Base-by-base conservation (phyloP, 2,329 filamentous ascomycete species). In the Colletotrichum sp. region DNA sequence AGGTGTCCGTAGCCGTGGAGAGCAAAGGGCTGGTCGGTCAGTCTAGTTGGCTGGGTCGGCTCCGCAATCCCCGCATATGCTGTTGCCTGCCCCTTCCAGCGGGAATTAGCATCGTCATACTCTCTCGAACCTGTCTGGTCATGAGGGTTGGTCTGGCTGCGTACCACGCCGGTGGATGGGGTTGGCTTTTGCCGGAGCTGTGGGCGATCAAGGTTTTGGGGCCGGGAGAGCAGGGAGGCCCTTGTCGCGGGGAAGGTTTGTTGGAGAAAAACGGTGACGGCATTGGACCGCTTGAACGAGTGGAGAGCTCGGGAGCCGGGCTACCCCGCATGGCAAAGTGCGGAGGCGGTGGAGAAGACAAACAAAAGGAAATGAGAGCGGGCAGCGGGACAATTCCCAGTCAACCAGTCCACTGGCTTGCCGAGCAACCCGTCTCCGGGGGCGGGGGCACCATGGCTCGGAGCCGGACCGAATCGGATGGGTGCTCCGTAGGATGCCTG, bases 211-310 rank as follows among this genome's bases (percentile, higher is more conserved):
- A 76, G 73, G 69, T 64, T 72, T 49, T 63, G 57, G 32, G 16
- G 57, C 57, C 39, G 69, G 57, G 18, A 13, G 21, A 18, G 34
- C 64, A 55, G 44, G 44, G 44, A 15, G 69, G 39, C 36, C 39
- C 34, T 64, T 57, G 36, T 62, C 10, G n/a, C 59, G 59, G 39
- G 72, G 60, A 71, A 24, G 32, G 44, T 28, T 65, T 30, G 7
- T 57, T 57, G 49, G 62, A 52, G 69, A 32, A 49, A 30, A 30
- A 16, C n/a, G 63, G 28, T 64, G 63, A 76, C 69, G 69, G 69
- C 64, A 76, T 76, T 76, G 73, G 73, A 24, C 63, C 73, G 73
- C 73, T 76, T 76, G 73, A 76, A 69, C 64, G 64, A 32, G 73
- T 72, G 73, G 69, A 55, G 73, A 69, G 55, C 39, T 72, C n/a